Evolutionary conservation across 192 early-diverging fungal species (phyloP), one percentile per base, ranked within the genome.

Genomic region (Coemansia sp.): DNA sequence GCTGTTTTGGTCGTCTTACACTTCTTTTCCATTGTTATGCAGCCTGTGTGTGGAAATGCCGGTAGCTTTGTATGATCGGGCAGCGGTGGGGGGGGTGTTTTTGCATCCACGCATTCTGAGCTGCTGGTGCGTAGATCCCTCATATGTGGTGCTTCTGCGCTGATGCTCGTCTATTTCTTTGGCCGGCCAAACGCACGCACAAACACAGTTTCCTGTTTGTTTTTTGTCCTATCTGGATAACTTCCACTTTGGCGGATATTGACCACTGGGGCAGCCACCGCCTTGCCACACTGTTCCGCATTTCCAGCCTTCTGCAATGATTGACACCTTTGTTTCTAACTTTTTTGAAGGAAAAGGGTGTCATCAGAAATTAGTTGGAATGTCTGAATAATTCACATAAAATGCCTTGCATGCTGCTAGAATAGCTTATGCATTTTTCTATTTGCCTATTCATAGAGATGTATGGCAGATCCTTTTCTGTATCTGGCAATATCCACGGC

Each of bases 381-480:
- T 54, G 26, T 54, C 51, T 10, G 51, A 26, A 54, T 54, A 13
- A 18, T 54, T 26, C 46, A 41, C 41, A 26, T 62, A 32, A 13
- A 19, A 36, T 26, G 32, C n/a, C 32, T 18, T 45, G 61, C 18
- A 6, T 63, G 61, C 36, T 48, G 61, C 47, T 62, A 22, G 12
- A 15, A 7, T 22, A 52, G 49, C 48, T 49, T 26, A 26, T 26
- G 26, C 26, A 26, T 26, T 26, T 26, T 16, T 49, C 18, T 49
- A n/a, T n/a, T 49, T n/a, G 19, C 51, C 21, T 54, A 26, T 54
- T 54, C 51, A 18, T 54, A 21, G 51, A 54, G 3, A 54, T 54
- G 21, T 3, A 11, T 54, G 19, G 51, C 51, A 54, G 51, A 54
- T 54, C 51, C 11, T 9, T 54, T 7, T 8, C 26, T 22, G 51